These are phyloP conservation scores for Rhizophagus clarus DNA, from an alignment of 192 early-diverging fungal genomes.

Conservation along the genomic window DNA sequence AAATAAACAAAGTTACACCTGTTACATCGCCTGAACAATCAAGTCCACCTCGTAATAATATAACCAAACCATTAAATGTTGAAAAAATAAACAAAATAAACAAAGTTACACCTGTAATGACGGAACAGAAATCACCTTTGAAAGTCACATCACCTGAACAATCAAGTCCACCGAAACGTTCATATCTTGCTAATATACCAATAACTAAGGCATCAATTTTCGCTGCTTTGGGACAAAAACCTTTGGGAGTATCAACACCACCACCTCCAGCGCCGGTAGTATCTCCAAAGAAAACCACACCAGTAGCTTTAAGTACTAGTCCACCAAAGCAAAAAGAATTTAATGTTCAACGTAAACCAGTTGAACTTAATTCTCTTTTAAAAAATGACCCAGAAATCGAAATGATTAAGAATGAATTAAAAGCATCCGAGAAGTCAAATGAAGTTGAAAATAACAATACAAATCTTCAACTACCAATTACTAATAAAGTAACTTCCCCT, in stretches of 20 bases:
- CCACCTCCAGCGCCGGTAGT: not conserved
- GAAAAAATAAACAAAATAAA: not conserved
- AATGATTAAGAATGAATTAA: not conserved
- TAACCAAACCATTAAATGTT: not conserved
- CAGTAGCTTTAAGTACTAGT: not conserved
- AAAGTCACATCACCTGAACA: not conserved
- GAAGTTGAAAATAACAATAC: not conserved
- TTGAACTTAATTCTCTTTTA: not conserved
- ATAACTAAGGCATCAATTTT: not conserved
- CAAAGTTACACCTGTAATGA: not conserved
- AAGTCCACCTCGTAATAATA: not conserved
- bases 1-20: not conserved
- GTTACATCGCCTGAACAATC: not conserved
- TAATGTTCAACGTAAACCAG: conserved; percentile 19
- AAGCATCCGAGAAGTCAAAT: not conserved
- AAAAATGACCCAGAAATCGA: not conserved
- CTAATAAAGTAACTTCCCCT: not conserved
- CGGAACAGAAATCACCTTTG: not conserved
- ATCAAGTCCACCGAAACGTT: not conserved
- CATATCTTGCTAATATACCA: not conserved
- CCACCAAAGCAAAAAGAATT: conserved; percentile 21
- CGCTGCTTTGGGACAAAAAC: not conserved
- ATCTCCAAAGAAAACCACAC: not conserved
- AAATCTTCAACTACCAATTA: not conserved
- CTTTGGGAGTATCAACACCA: not conserved